Evolutionary conservation across 2,329 filamentous ascomycete genomes (phyloP).

Genomic region (Daldinia sp.): DNA sequence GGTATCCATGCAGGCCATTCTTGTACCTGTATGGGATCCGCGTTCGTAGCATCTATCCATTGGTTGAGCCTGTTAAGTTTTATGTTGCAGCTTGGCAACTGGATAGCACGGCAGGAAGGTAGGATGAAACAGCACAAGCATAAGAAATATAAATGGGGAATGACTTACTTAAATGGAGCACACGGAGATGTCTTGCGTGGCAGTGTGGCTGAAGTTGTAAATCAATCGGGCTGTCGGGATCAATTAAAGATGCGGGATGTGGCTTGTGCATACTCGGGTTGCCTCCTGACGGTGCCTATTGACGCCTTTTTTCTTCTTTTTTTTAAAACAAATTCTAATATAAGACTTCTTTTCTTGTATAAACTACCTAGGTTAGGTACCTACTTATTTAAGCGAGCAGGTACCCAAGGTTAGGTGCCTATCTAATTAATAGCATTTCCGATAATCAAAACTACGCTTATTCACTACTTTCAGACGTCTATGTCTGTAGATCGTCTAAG

Average conservation of each 20-base stretch:
- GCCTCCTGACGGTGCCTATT: too few species aligned
- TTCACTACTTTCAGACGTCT: too few species aligned
- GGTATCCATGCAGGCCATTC: not conserved
- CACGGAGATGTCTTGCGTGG: not conserved
- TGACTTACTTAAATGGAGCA: not conserved
- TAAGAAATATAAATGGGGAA: not conserved
- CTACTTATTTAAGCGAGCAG: too few species aligned
- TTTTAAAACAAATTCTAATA: too few species aligned
- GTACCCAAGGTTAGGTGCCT: too few species aligned
- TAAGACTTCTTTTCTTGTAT: too few species aligned
- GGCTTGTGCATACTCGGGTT: not conserved
- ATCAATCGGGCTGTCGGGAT: too few species aligned
- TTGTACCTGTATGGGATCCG: not conserved
- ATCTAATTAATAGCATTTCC: too few species aligned
- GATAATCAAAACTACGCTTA: too few species aligned
- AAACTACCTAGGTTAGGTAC: too few species aligned
- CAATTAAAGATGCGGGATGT: not conserved
- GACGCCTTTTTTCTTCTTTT: too few species aligned
- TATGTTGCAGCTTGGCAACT: not conserved
- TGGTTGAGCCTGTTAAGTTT: not conserved
- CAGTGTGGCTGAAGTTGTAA: constrained; percentile 6
- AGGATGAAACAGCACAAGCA: not conserved
- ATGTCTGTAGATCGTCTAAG: too few species aligned
- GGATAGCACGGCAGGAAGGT: not conserved
- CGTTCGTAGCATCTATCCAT: not conserved